Evolutionary conservation across 2,329 filamentous ascomycete species (phyloP).

Genomic region (Apiospora rasikravindrae): DNA sequence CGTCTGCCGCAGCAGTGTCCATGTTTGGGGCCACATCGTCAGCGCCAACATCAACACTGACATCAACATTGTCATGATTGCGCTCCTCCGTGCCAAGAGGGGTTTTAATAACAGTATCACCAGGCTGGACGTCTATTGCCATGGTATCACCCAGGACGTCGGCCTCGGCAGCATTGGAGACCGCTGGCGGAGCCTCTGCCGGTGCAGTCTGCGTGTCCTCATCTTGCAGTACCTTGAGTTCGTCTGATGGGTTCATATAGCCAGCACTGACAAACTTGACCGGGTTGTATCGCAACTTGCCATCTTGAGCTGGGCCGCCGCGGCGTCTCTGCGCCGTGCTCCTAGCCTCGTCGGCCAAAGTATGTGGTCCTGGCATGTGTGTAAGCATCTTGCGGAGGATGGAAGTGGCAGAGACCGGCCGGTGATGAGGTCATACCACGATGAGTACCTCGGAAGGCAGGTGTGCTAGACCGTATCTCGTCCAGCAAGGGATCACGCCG

Average conservation of each 20-base stretch:
- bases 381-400: background rate
- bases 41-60: too few relatives aligned
- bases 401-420: background rate
- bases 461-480: background rate
- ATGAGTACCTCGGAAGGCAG: conserved; percentile 8
- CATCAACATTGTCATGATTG: background rate
- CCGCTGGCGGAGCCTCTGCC: background rate
- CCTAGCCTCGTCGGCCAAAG: conserved; percentile 55
- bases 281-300: conserved; percentile 53
- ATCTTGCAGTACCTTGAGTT: conserved; percentile 36
- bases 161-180: background rate
- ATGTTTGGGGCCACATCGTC: background rate
- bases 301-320: conserved; percentile 44
- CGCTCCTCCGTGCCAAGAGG: background rate
- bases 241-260: conserved; percentile 53
- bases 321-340: conserved; percentile 54
- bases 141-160: background rate
- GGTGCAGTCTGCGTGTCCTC: conserved; percentile 21
- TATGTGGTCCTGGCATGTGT: conserved; percentile 38
- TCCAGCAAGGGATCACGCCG: conserved; percentile 9
- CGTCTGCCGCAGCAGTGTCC: background rate
- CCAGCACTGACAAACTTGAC: conserved; percentile 61
- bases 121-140: background rate
- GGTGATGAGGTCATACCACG: conserved; percentile 12
- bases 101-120: background rate